Conservation (phyloP, 495 filamentous ascomycete genomes). For the Neurospora sublineolata region DNA sequence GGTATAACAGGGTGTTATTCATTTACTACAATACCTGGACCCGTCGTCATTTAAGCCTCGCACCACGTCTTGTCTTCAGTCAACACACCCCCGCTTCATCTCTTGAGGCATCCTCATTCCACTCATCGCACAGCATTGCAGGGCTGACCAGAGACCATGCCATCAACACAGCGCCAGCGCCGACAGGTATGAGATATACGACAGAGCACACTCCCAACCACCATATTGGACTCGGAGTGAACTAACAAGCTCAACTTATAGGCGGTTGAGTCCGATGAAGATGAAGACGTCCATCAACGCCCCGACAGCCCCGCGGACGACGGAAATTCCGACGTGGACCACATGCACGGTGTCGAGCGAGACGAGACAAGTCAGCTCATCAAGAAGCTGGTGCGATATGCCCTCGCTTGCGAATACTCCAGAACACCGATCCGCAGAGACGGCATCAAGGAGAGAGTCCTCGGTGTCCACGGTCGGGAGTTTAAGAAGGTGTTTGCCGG, state of each 20-base stretch:
- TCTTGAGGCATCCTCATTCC: neutral
- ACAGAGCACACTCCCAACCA: neutral
- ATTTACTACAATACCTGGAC: neutral
- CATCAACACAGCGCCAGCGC: constrained; percentile 1
- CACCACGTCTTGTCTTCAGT: neutral
- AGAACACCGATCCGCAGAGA: constrained; percentile 62
- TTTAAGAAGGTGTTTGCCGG: constrained; percentile 60
- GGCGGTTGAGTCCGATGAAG: constrained; percentile 12
- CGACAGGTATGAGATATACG: neutral
- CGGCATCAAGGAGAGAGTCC: constrained; percentile 67
- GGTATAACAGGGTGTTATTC: neutral
- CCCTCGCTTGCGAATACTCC: constrained; percentile 79
- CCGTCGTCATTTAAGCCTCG: neutral
- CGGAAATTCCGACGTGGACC: constrained; percentile 27
- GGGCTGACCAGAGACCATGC: neutral
- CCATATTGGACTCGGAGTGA: neutral
- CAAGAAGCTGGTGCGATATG: constrained; percentile 86
- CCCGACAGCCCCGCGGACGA: constrained; percentile 6
- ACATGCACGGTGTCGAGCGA: constrained; percentile 25
- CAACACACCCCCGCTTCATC: neutral
- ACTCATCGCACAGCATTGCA: neutral
- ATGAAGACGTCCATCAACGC: constrained; percentile 12
- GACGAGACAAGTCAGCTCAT: constrained; percentile 47
- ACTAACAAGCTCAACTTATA: neutral
- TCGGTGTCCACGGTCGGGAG: constrained; percentile 41